A percentile compares a stretch with the other conserved stretches of the same genome.
Conservation (phyloP, 2,329 filamentous ascomycete genomes). For the Alternaria arborescens region DNA sequence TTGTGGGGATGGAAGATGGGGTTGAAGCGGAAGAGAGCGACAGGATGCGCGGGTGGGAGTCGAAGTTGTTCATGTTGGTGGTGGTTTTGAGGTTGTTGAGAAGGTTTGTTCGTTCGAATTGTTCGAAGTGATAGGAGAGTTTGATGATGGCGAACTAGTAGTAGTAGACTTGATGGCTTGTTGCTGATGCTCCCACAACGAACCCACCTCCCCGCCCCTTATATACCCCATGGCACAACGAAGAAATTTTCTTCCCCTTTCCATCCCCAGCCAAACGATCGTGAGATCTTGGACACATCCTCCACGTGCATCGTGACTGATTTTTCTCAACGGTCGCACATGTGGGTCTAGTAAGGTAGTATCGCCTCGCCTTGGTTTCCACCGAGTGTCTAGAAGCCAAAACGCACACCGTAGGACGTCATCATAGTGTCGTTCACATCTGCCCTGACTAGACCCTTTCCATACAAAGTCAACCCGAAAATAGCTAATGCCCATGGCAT, state of each 20-base stretch:
- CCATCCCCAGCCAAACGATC: conserved; percentile 14
- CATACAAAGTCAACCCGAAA: not conserved
- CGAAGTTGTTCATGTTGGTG: conserved; percentile 30
- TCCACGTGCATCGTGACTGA: conserved; percentile 21
- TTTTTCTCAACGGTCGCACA: conserved; percentile 19
- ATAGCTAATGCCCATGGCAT: conserved; percentile 9
- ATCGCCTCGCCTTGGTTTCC: not conserved
- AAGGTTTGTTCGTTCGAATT: conserved; percentile 3
- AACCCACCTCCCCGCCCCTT: conserved; percentile 9
- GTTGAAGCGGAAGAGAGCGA: conserved; percentile 25
- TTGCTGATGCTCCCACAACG: conserved; percentile 10
- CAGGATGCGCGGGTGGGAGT: conserved; percentile 34
- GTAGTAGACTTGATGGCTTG: conserved; percentile 7
- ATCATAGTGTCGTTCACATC: conserved; percentile 3
- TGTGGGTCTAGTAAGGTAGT: conserved; percentile 19
- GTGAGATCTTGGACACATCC: conserved; percentile 11
- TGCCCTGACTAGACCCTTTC: conserved; percentile 10
- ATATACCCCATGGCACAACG: conserved; percentile 19
- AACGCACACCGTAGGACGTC: conserved; percentile 21
- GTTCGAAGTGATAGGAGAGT: not conserved
- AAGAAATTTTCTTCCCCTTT: conserved; percentile 11
- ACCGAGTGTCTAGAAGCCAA: conserved; percentile 2
- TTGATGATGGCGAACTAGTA: not conserved
- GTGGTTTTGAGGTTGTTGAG: not conserved
- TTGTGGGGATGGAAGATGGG: conserved; percentile 15